Base-by-base conservation (phyloP, 106 monocot genomes). In the Dioscorea alata region DNA sequence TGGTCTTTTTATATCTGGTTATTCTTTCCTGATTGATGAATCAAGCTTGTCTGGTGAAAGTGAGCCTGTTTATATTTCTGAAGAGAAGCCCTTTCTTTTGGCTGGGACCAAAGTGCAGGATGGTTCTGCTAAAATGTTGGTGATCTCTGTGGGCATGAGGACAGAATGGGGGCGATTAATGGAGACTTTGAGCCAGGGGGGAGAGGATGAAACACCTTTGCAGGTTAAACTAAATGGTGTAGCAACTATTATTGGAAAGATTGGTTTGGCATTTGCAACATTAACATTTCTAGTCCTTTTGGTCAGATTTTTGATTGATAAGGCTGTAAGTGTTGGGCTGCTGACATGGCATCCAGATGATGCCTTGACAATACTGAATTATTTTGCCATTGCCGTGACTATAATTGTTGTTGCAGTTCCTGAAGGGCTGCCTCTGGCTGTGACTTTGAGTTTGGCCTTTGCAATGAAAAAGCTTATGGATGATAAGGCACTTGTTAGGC, bases 161-260 rank as follows among this genome's bases (percentile, higher is more conserved):
- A 96, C 96, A 60, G 91, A 92, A 65, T 96, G 96, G 96, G 91
- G 96, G 69, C 79, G 80, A 23, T 57, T 96, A 61, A 96, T 89
- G 88, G 96, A 96, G 71, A 88, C 96, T 54, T 68, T 96, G 66
- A 96, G 77, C 68, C 86, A 88, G 57, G 91, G 78, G 31, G 91
- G 90, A 49, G 91, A 95, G 73, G 91, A 95, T 73, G 95, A 95
- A 66, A 95, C 95, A 49, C 95, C 95, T 48, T 73, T 97, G 66
- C 96, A 97, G 77, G 97, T 92, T 24, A 97, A 97, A 76, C 65
- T 97, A 59, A 92, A 97, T 81, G 97, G 92, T 69, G 97, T 97
- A 63, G 97, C 92, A 17, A 97, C 97, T 18, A 83, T 97, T 66
- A 92, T 97, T 63, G 97, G 92, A 63, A 87, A 97, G 79, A 97